Evolutionary conservation across 1,139 yeast species (phyloP).

Genomic region (Taphrina wiesneri): DNA sequence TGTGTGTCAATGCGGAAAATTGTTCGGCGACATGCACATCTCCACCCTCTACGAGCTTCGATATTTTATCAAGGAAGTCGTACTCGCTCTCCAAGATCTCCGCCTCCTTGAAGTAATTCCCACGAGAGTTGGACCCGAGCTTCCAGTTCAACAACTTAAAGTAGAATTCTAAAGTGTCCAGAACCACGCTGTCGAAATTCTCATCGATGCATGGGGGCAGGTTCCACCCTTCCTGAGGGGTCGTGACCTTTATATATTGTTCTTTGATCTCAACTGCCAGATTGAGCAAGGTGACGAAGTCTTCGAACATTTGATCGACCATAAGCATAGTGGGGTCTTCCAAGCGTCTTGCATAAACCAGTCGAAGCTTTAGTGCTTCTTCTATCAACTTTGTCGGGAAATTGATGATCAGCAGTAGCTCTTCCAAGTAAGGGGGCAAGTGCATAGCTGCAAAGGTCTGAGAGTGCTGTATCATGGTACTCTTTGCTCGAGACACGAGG

Average conservation of each 20-base stretch:
- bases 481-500: conserved; percentile 76
- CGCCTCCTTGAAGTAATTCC: conserved; percentile 74
- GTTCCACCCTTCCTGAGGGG: conserved; percentile 77
- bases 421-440: conserved; percentile 71
- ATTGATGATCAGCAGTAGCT: conserved; percentile 64
- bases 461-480: conserved; percentile 64
- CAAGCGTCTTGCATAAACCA: conserved; percentile 74
- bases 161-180: conserved; percentile 73
- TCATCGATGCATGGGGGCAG: conserved; percentile 66
- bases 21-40: conserved; percentile 80
- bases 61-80: conserved; percentile 71
- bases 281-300: conserved; percentile 72
- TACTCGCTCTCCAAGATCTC: conserved; percentile 70
- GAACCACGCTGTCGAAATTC: conserved; percentile 68
- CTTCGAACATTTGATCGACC: conserved; percentile 92
- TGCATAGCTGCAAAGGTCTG: conserved; percentile 67
- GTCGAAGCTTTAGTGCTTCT: conserved; percentile 73
- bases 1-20: conserved; percentile 59
- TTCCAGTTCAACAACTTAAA: conserved; percentile 72
- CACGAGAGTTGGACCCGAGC: conserved; percentile 75
- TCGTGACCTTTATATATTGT: conserved; percentile 63
- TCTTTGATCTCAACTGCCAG: conserved; percentile 76
- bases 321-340: conserved; percentile 91
- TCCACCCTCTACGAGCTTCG: conserved; percentile 76
- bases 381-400: conserved; percentile 81